Evolutionary conservation across 2,329 filamentous ascomycete genomes (phyloP).

Genomic region (Sclerotinia subarctica): DNA sequence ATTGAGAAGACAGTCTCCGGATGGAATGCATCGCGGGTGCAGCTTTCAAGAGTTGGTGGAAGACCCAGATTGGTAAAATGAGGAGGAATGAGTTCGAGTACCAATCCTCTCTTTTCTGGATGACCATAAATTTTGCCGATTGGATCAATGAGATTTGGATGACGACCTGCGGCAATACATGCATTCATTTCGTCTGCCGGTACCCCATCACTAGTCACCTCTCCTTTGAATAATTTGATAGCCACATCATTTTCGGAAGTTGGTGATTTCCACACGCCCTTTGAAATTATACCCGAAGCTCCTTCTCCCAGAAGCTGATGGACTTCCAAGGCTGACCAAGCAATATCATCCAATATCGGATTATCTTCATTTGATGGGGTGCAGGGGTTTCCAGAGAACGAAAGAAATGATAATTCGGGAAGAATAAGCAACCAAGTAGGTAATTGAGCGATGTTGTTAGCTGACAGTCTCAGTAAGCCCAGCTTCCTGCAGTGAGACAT

Average conservation of each 20-base stretch:
- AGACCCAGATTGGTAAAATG: constrained; percentile 44
- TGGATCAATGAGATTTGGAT: constrained; percentile 46
- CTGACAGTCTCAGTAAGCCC: constrained; percentile 45
- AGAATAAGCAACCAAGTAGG: constrained; percentile 46
- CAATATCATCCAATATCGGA: constrained; percentile 40
- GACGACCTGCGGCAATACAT: constrained; percentile 46
- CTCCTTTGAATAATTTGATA: constrained; percentile 49
- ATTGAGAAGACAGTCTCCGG: constrained; percentile 36
- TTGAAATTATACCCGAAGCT: constrained; percentile 47
- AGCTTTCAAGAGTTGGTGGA: constrained; percentile 46
- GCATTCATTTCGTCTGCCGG: constrained; percentile 50
- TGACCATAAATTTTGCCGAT: constrained; percentile 45
- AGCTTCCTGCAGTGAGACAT: constrained; percentile 47
- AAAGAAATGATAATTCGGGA: constrained; percentile 47
- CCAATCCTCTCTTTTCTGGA: constrained; percentile 43
- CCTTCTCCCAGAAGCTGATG: constrained; percentile 45
- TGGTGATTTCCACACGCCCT: constrained; percentile 40
- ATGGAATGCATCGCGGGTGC: constrained; percentile 46
- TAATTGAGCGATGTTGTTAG: constrained; percentile 42
- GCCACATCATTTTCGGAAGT: constrained; percentile 42
- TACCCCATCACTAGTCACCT: constrained; percentile 47
- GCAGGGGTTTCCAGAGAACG: constrained; percentile 49
- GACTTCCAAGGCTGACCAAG: constrained; percentile 44
- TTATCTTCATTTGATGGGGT: constrained; percentile 33
- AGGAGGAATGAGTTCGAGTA: constrained; percentile 48